Evolutionary conservation across 257 asterid species (phyloP).

Genomic region (Plantago ovata): DNA sequence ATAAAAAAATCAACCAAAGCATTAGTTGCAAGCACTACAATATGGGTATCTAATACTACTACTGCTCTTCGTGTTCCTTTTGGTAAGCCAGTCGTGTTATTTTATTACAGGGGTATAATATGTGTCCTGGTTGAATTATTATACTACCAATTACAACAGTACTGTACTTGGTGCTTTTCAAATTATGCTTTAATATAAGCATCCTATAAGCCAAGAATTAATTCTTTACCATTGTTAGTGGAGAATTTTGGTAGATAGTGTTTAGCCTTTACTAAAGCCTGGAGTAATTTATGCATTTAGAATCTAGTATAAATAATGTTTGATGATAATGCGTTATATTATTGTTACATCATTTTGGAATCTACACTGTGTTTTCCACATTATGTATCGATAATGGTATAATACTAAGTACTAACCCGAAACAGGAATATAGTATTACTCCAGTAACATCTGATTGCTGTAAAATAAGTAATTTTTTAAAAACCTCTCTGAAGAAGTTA

Average conservation of each 20-base stretch:
- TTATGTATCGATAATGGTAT: no score
- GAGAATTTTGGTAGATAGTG: background rate
- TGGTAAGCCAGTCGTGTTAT: background rate
- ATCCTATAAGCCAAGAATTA: background rate
- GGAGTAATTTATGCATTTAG: background rate
- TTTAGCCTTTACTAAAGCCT: background rate
- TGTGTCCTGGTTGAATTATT: slow-evolving; percentile 12
- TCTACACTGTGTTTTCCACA: no score
- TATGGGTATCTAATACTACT: background rate
- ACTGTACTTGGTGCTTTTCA: slow-evolving; percentile 16
- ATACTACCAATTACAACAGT: no score
- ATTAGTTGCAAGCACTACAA: background rate
- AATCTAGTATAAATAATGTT: no score
- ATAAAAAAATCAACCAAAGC: no score
- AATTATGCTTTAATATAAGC: slow-evolving; percentile 14
- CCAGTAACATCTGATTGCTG: no score
- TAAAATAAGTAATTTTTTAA: no score
- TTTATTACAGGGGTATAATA: background rate
- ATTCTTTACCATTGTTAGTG: background rate
- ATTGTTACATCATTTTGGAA: no score
- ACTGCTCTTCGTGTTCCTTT: background rate
- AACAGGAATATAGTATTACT: no score
- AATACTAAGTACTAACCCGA: no score
- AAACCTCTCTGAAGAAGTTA: no score
- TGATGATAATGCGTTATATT: no score